These are phyloP conservation scores for Psilocybe tampanensis DNA, from an alignment of 768 basidiomycete species.

Conservation along the genomic window DNA sequence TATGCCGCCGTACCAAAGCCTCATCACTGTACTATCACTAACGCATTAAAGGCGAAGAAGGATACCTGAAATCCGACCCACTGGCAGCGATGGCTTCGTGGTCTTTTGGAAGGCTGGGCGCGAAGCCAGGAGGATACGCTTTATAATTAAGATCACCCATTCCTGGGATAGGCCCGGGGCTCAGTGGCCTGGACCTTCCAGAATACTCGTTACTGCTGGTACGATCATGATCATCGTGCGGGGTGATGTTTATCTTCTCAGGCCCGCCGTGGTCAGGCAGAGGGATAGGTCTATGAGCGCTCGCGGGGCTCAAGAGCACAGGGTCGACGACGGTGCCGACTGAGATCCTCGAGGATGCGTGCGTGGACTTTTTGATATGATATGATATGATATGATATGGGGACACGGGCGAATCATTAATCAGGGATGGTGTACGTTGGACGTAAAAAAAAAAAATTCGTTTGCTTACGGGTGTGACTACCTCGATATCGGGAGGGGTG, in stretches of 20 bases:
- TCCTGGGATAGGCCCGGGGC: slow-evolving; percentile 35
- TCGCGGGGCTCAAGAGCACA: slow-evolving; percentile 46
- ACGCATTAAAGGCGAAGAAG: slow-evolving; percentile 14
- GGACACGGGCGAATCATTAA: too few relatives aligned
- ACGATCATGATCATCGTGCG: background rate
- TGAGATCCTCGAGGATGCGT: slow-evolving; percentile 24
- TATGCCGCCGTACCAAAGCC: too few relatives aligned
- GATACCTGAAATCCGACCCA: slow-evolving; percentile 11
- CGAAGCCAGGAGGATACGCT: slow-evolving; percentile 23
- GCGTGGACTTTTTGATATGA: slow-evolving; percentile 1
- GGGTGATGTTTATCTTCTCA: slow-evolving; percentile 3
- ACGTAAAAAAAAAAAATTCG: too few relatives aligned
- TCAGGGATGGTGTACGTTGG: too few relatives aligned
- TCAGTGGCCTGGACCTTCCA: slow-evolving; percentile 36
- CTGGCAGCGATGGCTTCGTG: slow-evolving; percentile 8
- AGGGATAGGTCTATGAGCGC: slow-evolving; percentile 28
- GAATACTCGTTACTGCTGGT: background rate
- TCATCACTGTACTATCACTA: too few relatives aligned
- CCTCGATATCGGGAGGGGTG: slow-evolving; percentile 13
- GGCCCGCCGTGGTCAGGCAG: slow-evolving; percentile 3
- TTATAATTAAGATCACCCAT: slow-evolving; percentile 20
- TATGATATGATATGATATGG: too few relatives aligned
- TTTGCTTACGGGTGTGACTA: slow-evolving; percentile 14
- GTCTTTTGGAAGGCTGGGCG: slow-evolving; percentile 11
- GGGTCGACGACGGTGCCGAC: slow-evolving; percentile 33